Conservation (phyloP, 257 asterid species). For the Capsicum baccatum region DNA sequence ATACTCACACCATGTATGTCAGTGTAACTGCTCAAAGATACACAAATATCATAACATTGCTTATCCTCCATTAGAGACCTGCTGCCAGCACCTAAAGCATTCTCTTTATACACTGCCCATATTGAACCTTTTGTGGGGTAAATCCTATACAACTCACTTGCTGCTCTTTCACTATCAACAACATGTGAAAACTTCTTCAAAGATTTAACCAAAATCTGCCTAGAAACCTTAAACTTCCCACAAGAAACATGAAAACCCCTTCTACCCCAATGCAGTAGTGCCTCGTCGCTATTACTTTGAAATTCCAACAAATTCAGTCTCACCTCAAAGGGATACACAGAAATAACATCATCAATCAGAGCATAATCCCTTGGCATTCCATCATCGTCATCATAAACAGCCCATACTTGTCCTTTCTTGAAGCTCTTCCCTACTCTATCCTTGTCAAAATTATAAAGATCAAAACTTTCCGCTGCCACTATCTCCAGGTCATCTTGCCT, state of each 20-base stretch:
- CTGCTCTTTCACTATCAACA: constrained; percentile 72
- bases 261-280: constrained; percentile 46
- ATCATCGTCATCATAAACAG: constrained; percentile 71
- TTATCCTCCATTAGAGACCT: constrained; percentile 37
- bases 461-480: constrained; percentile 55
- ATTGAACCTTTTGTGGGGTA: constrained; percentile 87
- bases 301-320: constrained; percentile 65
- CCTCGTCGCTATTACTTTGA: constrained; percentile 50
- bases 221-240: constrained; percentile 74
- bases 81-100: constrained; percentile 36
- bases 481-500: constrained; percentile 33
- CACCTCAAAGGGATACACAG: constrained; percentile 72
- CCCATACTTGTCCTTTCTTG: constrained; percentile 95
- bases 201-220: constrained; percentile 50
- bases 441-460: constrained; percentile 73
- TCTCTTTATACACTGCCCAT: constrained; percentile 68
- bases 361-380: constrained; percentile 90
- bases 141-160: constrained; percentile 64
- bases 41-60: constrained; percentile 53
- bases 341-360: constrained; percentile 63
- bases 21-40: constrained; percentile 64
- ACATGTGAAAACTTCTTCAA: constrained; percentile 74
- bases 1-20: constrained; percentile 73
- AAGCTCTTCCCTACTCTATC: constrained; percentile 73
- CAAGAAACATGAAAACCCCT: constrained; percentile 59